Evolutionary conservation across 345 rosid species (phyloP).

Genomic region (Murraya paniculata): DNA sequence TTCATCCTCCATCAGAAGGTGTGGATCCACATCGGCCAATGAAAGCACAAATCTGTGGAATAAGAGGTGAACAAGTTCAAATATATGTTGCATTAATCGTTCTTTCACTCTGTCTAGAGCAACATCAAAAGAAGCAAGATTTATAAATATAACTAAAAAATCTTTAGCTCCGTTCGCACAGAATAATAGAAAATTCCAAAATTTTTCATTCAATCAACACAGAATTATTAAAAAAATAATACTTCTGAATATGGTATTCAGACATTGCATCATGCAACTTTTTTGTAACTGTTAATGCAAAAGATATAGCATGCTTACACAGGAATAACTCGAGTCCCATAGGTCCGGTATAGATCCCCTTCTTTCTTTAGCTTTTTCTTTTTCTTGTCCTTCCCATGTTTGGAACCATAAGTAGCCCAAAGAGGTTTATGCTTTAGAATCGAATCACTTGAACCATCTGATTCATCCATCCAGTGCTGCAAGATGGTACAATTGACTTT

Average conservation of each 20-base stretch:
- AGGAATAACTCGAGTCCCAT: slow-evolving; percentile 98
- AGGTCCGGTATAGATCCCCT: slow-evolving; percentile 80
- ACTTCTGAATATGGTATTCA: not conserved
- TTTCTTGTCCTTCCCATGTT: slow-evolving; percentile 51
- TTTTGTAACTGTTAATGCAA: slow-evolving; percentile 3
- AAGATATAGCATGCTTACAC: slow-evolving; percentile 54
- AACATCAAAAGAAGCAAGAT: not conserved
- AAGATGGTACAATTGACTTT: slow-evolving; percentile 24
- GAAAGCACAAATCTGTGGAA: slow-evolving; percentile 83
- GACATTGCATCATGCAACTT: not conserved
- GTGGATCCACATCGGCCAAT: slow-evolving; percentile 87
- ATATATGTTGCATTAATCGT: not conserved
- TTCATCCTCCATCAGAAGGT: slow-evolving; percentile 96
- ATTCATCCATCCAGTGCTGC: slow-evolving; percentile 82
- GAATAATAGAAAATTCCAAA: not conserved
- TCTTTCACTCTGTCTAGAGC: not conserved
- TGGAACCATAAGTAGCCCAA: slow-evolving; percentile 72
- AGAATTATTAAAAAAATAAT: not conserved
- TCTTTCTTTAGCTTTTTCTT: slow-evolving; percentile 54
- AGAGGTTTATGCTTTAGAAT: slow-evolving; percentile 90
- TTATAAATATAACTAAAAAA: not conserved
- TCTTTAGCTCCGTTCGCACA: not conserved
- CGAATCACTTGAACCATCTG: slow-evolving; percentile 73
- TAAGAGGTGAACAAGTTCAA: slow-evolving; percentile 10
- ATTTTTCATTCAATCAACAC: not conserved